A percentile compares a stretch with the other conserved stretches of the same genome.
phyloP scores from a whole-genome alignment of 257 asterid species.

The Cordia subcordata region DNA sequence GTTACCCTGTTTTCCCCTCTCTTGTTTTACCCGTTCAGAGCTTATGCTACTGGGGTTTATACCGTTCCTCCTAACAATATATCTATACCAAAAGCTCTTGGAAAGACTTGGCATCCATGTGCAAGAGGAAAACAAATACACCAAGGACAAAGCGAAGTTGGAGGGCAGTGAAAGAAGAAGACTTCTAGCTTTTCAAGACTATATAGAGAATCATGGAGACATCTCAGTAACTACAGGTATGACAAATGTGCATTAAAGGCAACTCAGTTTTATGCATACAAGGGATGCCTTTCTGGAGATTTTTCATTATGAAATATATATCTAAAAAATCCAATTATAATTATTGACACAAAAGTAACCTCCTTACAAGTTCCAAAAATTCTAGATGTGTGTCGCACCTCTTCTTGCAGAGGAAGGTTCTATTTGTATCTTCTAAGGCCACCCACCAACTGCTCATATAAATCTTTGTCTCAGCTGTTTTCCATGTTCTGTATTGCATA shows the following conservation, averaged over 20 bases:
- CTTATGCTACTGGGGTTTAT: slow-evolving; percentile 81
- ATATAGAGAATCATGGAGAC: slow-evolving; percentile 25
- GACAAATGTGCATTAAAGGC: slow-evolving; percentile 52
- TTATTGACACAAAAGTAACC: too few relatives aligned
- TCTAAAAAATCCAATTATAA: too few relatives aligned
- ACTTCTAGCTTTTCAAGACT: slow-evolving; percentile 20
- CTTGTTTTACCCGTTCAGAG: slow-evolving; percentile 29
- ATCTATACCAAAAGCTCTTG: slow-evolving; percentile 45
- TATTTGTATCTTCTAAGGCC: slow-evolving; percentile 60
- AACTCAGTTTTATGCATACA: slow-evolving; percentile 3
- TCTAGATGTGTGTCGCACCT: background rate
- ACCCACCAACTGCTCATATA: slow-evolving; percentile 77
- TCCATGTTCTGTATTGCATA: slow-evolving; percentile 48
- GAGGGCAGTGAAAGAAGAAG: slow-evolving; percentile 19
- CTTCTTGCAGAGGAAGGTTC: slow-evolving; percentile 48
- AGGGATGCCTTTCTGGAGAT: too few relatives aligned
- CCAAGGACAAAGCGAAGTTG: slow-evolving; percentile 4
- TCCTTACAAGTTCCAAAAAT: too few relatives aligned
- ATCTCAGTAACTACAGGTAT: slow-evolving; percentile 32
- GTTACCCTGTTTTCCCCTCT: background rate
- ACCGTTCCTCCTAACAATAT: slow-evolving; percentile 61
- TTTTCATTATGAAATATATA: too few relatives aligned
- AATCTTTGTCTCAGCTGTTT: slow-evolving; percentile 58
- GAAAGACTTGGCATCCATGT: slow-evolving; percentile 79
- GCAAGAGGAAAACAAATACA: slow-evolving; percentile 20